Evolutionary conservation across 441 rosid species (phyloP).

Genomic region (Corymbia calophylla): DNA sequence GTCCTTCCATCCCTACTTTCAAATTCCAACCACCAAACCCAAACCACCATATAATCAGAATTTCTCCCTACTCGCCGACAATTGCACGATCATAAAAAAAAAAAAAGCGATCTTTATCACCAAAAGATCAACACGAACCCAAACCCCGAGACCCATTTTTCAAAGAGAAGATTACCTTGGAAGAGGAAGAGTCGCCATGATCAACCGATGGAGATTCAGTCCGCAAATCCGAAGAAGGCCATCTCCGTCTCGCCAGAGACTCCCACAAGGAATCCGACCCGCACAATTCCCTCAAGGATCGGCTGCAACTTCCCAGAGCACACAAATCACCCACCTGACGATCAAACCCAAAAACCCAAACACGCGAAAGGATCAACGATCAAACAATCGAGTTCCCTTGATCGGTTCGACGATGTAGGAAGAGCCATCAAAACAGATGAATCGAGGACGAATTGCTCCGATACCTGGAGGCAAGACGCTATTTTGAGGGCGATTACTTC

Average conservation of each 20-base stretch:
- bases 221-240: constrained; percentile 20
- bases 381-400: neutral
- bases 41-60: neutral
- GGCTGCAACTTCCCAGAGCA: constrained; percentile 38
- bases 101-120: neutral
- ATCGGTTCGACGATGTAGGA: neutral
- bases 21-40: neutral
- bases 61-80: neutral
- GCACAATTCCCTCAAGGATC: constrained; percentile 39
- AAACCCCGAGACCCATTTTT: neutral
- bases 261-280: constrained; percentile 45
- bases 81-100: neutral
- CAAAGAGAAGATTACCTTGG: neutral
- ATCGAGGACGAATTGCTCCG: neutral
- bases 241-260: constrained; percentile 26
- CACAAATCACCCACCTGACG: constrained; percentile 34
- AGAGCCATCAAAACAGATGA: neutral
- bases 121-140: neutral
- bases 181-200: neutral
- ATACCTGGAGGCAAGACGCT: constrained; percentile 34
- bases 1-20: constrained; percentile 49
- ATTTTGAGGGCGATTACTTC: constrained; percentile 38
- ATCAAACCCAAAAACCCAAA: neutral
- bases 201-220: neutral
- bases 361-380: neutral